Base-by-base conservation (phyloP, 2,329 filamentous ascomycete genomes). In the Aureobasidium sp. region DNA sequence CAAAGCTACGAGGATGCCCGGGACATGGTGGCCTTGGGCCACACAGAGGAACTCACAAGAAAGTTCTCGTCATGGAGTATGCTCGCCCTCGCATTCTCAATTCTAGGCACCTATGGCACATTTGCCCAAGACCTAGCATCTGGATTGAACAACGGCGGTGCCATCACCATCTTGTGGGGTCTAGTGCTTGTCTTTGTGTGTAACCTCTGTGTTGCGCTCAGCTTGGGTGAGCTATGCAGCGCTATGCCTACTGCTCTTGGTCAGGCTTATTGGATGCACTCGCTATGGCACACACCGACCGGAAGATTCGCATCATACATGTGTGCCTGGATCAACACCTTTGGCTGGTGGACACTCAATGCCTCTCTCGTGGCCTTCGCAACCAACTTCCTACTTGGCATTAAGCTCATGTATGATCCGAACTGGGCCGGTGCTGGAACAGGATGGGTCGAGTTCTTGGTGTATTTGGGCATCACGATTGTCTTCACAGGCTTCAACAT, bases 221-320 rank as follows among this genome's bases (percentile, higher is more conserved):
- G 81, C 3, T 73, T 84, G 44, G 82, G 81, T 51, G 82, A 85
- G 70, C 73, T 84, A 48, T 79, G 77, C 67, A 84, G 80, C 65
- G 79, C 77, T 65, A 84, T 85, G 82, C 83, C 83, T 4, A 85
- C 82, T 0, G 82, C 83, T 0, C 72, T 85, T 2, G 83, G 83
- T 0, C 83, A 86, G 71, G 82, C 82, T 0, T 84, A 82, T 69
- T 86, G 82, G 82, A 76, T 81, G 1, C 75, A 77, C 63, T 73
- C 76, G 10, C 70, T 82, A 56, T 71, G 77, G 75, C 52, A 70
- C 62, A 67, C 68, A 15, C 70, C 69, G 0, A 48, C 67, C 0
- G 82, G 81, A 1, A 76, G 82, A 1, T 81, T 83, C 64, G 67
- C 71, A 4, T 82, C 80, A 1, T 85, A 84, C 67, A 76, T 84